A percentile compares a stretch with the other conserved stretches of the same genome.
Conservation (phyloP, 257 asterid species). For the Sherardia arvensis region DNA sequence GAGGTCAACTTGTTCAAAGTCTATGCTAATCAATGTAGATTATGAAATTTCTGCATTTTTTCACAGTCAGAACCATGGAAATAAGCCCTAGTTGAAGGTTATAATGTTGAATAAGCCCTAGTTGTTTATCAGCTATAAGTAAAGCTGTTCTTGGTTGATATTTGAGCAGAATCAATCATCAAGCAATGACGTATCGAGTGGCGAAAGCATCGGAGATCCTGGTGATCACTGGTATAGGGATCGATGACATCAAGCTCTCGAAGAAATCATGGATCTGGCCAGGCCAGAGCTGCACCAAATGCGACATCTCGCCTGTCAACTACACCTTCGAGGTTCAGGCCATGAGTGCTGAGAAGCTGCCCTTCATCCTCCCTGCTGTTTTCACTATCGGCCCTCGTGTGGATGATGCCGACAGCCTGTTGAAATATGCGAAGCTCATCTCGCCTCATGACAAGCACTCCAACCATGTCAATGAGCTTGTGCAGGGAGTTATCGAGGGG, state of each 20-base stretch:
- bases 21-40: not conserved
- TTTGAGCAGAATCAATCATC: conserved; percentile 9
- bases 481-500: conserved; percentile 60
- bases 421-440: conserved; percentile 52
- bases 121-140: not conserved
- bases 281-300: conserved; percentile 33
- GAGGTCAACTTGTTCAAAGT: not conserved
- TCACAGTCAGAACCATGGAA: not conserved
- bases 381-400: conserved; percentile 61
- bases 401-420: conserved; percentile 33
- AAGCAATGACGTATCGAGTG: conserved; percentile 25
- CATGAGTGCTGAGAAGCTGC: conserved; percentile 72
- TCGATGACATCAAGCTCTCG: conserved; percentile 32
- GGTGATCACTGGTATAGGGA: conserved; percentile 51
- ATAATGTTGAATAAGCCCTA: not conserved
- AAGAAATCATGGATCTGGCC: conserved; percentile 58
- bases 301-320: conserved; percentile 57
- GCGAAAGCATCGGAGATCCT: conserved; percentile 62
- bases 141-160: not conserved
- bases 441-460: conserved; percentile 57
- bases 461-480: conserved; percentile 47
- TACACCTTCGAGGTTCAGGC: conserved; percentile 73
- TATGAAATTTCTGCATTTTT: not conserved
- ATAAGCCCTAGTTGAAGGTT: not conserved
- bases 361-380: conserved; percentile 62